Evolutionary conservation across 257 asterid genomes (phyloP).

Genomic region (Anisodus acutangulus): DNA sequence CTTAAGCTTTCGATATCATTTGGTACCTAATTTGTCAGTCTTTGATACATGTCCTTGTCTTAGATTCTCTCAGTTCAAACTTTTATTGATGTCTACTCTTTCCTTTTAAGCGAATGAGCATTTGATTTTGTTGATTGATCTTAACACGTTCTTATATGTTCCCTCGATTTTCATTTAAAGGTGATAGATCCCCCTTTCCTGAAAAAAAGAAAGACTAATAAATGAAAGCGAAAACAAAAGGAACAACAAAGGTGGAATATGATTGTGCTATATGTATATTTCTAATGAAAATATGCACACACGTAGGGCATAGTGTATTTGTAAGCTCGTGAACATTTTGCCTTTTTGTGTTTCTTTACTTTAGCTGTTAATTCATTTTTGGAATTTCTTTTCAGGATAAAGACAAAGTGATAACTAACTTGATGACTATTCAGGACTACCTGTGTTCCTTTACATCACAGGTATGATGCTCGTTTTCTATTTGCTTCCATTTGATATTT

Average conservation of each 20-base stretch:
- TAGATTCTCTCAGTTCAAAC: neutral
- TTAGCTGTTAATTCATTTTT: neutral
- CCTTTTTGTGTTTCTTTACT: neutral
- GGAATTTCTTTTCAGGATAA: slow-evolving; percentile 59
- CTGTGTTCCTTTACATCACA: slow-evolving; percentile 86
- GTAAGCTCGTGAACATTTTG: neutral
- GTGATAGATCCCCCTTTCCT: neutral
- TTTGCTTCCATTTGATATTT: neutral
- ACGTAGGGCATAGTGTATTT: neutral
- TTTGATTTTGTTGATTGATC: neutral
- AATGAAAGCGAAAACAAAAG: neutral
- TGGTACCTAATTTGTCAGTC: neutral
- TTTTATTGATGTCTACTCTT: neutral
- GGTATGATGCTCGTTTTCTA: slow-evolving; percentile 45
- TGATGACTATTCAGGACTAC: slow-evolving; percentile 82
- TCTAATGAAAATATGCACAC: neutral
- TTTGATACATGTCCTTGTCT: neutral
- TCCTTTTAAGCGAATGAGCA: neutral
- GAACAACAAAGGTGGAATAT: neutral
- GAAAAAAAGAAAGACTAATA: too few species aligned
- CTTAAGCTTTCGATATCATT: slow-evolving; percentile 20
- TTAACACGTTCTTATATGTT: neutral
- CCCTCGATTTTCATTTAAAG: neutral
- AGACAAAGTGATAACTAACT: slow-evolving; percentile 70
- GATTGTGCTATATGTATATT: neutral